Evolutionary conservation across 345 rosid species (phyloP).

Genomic region (Eucalyptus regnans): DNA sequence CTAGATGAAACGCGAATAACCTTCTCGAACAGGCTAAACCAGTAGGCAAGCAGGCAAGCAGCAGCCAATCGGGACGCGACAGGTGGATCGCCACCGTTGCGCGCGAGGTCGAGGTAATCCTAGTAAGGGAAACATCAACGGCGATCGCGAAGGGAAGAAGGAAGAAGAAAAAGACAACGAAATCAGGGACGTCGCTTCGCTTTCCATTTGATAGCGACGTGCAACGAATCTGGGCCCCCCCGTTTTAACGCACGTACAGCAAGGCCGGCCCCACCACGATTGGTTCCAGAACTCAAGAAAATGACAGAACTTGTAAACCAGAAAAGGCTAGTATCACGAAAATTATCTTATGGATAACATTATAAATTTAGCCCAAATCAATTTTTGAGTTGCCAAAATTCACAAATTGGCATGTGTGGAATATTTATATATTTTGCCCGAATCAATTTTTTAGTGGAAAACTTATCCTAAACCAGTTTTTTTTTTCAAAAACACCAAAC

Average conservation of each 20-base stretch:
- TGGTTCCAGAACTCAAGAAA: neutral
- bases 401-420: neutral
- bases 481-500: fast-evolving
- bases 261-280: neutral
- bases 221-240: neutral
- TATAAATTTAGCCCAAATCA: too few species aligned
- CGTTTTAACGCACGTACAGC: neutral
- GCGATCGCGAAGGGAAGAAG: neutral
- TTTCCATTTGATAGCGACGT: neutral
- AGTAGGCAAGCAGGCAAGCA: fast-evolving
- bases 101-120: neutral
- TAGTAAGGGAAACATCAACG: neutral
- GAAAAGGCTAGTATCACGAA: neutral
- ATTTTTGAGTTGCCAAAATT: too few species aligned
- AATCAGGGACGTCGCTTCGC: neutral
- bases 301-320: neutral
- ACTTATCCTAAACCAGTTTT: fast-evolving
- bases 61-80: neutral
- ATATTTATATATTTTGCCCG: too few species aligned
- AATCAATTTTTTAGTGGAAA: too few species aligned
- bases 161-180: neutral
- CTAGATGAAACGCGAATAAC: neutral
- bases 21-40: neutral
- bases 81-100: neutral
- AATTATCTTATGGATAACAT: too few species aligned